Percentiles rank a stretch among this genome's conserved stretches.
Evolutionary conservation across 1,139 yeast genomes (phyloP).

Genomic region (Kodamaea sp.): DNA sequence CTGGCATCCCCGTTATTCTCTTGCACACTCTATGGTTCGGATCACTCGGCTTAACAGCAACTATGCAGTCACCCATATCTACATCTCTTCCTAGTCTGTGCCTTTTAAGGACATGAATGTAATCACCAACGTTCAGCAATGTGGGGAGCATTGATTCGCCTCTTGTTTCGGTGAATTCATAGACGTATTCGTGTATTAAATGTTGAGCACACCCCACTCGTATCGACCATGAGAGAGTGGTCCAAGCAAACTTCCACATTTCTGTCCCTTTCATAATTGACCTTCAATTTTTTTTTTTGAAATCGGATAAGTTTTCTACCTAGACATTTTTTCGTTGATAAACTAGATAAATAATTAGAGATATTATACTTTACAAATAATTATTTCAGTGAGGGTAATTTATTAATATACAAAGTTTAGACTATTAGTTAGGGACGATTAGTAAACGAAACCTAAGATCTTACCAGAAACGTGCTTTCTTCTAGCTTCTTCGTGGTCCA

Average conservation of each 20-base stretch:
- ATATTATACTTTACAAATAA: not conserved
- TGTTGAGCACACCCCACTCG: slow-evolving; percentile 71
- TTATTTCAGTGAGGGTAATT: not conserved
- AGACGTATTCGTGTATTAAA: slow-evolving; percentile 59
- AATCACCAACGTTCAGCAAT: slow-evolving; percentile 67
- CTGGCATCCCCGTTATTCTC: slow-evolving; percentile 94
- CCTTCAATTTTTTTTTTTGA: not conserved
- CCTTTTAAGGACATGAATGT: slow-evolving; percentile 70
- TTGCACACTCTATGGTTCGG: slow-evolving; percentile 86
- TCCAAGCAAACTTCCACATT: slow-evolving; percentile 27
- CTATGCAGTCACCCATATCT: slow-evolving; percentile 80
- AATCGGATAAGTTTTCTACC: not conserved
- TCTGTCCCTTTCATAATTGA: slow-evolving; percentile 15
- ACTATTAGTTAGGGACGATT: slow-evolving; percentile 3
- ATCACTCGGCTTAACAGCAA: slow-evolving; percentile 87
- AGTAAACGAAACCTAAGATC: slow-evolving; percentile 91
- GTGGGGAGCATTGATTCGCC: slow-evolving; percentile 98
- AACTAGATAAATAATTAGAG: not conserved
- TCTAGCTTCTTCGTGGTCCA: slow-evolving; percentile 99
- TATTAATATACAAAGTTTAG: slow-evolving; percentile 5
- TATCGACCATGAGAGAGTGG: slow-evolving; percentile 44
- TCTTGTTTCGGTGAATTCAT: slow-evolving; percentile 76
- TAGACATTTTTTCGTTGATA: not conserved
- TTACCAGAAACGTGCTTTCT: slow-evolving; percentile 99
- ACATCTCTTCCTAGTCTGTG: slow-evolving; percentile 57